phyloP scores from a whole-genome alignment of 768 basidiomycete genomes.

The Lepiota venenata region DNA sequence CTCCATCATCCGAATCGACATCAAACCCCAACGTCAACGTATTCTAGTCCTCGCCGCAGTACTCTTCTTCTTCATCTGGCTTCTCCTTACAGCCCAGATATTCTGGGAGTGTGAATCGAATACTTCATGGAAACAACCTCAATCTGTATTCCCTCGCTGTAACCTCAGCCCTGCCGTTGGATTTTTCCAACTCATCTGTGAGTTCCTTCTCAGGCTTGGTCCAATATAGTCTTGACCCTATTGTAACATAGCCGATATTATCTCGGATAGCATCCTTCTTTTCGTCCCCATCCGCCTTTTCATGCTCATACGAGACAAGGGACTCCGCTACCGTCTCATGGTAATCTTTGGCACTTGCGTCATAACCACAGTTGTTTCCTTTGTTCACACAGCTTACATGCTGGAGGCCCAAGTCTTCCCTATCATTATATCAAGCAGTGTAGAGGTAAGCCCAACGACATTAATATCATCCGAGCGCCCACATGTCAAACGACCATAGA shows the following conservation, averaged over 20 bases:
- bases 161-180: neutral
- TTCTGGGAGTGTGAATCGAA: constrained; percentile 41
- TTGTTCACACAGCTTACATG: constrained; percentile 47
- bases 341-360: constrained; percentile 55
- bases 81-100: constrained; percentile 39
- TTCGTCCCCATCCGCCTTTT: constrained; percentile 42
- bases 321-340: constrained; percentile 36
- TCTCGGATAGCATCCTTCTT: constrained; percentile 44
- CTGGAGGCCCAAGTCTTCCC: constrained; percentile 23
- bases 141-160: neutral
- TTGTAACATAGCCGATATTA: constrained; percentile 35
- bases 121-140: neutral
- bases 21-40: constrained; percentile 9
- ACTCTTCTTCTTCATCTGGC: constrained; percentile 24
- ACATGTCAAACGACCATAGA: constrained; percentile 16
- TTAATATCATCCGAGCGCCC: neutral
- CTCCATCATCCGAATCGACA: constrained; percentile 50
- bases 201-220: constrained; percentile 20
- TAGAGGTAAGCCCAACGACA: constrained; percentile 33
- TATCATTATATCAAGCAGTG: constrained; percentile 34
- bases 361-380: constrained; percentile 42
- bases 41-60: constrained; percentile 21
- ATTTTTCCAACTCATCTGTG: constrained; percentile 2
- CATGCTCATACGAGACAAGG: constrained; percentile 33
- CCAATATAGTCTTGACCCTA: neutral